Conservation (phyloP, 331 rosid genomes). For the Telfairia occidentalis region DNA sequence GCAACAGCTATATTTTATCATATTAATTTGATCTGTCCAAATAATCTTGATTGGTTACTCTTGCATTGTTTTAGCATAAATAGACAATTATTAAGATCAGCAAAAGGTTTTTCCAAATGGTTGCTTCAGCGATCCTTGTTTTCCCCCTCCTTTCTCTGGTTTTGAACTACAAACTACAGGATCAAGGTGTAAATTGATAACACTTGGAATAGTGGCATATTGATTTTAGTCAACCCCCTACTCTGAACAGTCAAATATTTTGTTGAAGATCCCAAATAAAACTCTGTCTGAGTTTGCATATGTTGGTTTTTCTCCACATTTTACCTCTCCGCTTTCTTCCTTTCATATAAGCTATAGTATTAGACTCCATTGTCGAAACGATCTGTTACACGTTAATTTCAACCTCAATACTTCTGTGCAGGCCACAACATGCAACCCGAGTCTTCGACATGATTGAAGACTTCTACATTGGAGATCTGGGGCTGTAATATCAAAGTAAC, state of each 20-base stretch:
- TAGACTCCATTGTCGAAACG: neutral
- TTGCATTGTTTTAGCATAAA: neutral
- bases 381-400: neutral
- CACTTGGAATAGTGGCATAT: neutral
- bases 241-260: neutral
- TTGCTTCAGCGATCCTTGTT: neutral
- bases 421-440: conserved; percentile 88
- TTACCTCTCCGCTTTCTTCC: neutral
- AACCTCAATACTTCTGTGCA: conserved; percentile 22
- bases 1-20: neutral
- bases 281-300: neutral
- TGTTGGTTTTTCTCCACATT: neutral
- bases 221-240: neutral
- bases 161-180: neutral
- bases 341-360: neutral
- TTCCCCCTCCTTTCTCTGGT: neutral
- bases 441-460: conserved; percentile 83
- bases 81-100: neutral
- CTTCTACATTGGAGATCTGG: conserved; percentile 62
- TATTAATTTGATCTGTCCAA: neutral
- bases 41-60: neutral
- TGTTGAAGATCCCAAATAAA: neutral
- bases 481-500: conserved; percentile 20
- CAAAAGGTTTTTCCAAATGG: neutral
- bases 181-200: neutral